phyloP scores from a whole-genome alignment of 345 rosid species.

The Garcia nutans region DNA sequence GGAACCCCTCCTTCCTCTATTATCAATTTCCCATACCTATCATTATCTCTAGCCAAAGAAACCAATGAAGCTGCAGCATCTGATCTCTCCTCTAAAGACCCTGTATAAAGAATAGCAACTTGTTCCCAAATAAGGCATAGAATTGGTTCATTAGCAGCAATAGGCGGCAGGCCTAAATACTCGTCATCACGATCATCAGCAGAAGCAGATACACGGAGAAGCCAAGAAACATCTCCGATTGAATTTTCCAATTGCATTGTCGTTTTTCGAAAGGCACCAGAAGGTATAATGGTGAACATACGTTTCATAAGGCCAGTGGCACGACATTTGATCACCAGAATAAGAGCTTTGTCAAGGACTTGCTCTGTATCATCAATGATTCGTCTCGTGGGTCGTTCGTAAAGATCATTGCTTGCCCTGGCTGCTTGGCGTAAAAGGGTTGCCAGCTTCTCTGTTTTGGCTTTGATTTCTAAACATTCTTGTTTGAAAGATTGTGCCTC shows the following conservation, averaged over 20 bases:
- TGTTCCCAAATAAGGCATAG: constrained; percentile 87
- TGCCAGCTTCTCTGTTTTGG: constrained; percentile 69
- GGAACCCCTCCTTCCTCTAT: constrained; percentile 90
- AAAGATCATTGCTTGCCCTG: constrained; percentile 66
- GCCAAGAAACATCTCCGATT: constrained; percentile 77
- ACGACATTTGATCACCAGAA: constrained; percentile 60
- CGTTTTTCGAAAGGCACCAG: constrained; percentile 67
- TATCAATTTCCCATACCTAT: constrained; percentile 66
- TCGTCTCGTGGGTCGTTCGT: constrained; percentile 75
- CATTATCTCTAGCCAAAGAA: constrained; percentile 77
- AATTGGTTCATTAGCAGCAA: constrained; percentile 84
- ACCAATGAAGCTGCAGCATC: constrained; percentile 81
- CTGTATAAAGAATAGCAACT: constrained; percentile 65
- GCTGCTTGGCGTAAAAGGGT: constrained; percentile 73
- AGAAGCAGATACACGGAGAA: constrained; percentile 62
- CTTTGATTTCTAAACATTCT: constrained; percentile 66
- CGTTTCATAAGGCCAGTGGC: constrained; percentile 67
- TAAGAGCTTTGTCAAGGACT: constrained; percentile 65
- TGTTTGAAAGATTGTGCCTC: constrained; percentile 73
- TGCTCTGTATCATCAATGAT: constrained; percentile 75
- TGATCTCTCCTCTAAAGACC: constrained; percentile 51
- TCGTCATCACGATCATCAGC: constrained; percentile 58
- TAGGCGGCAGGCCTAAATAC: constrained; percentile 74
- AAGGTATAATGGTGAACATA: constrained; percentile 72
- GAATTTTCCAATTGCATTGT: constrained; percentile 75